Evolutionary conservation across 768 basidiomycete species (phyloP), one percentile per base, ranked within the genome.

Genomic region (Amanita pallidorosea): DNA sequence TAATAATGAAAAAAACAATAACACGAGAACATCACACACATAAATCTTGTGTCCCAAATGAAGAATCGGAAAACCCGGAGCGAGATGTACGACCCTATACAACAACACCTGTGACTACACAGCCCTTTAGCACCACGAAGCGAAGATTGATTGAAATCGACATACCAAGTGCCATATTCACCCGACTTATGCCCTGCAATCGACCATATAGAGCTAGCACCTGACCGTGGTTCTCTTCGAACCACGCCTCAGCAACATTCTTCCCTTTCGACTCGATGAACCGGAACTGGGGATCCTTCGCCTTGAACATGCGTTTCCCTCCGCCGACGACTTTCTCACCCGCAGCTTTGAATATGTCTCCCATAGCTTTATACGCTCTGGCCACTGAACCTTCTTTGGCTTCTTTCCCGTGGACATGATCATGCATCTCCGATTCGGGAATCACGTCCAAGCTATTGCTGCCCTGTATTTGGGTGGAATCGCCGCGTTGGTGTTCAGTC

Each of bases 121-220:
- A 38, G 6, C 13, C 6, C 36, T 8, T 35, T 12, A 47, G 15
- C 7, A 20, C 13, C 11, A 18, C 38, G 8, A 17, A 29, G n/a
- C n/a, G 4, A 33, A 23, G 15, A 7, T 11, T 5, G 7, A 4
- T 11, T 33, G 42, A 20, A 29, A n/a, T 31, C 5, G 9, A 51
- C 50, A n/a, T 36, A 51, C 50, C 50, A 35, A 51, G 33, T 29
- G 45, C 33, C 23, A 51, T 4, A 25, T 45, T 41, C 11, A 36
- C 50, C 34, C 22, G 17, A 6, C 43, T 51, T 1, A 51, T 20
- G 13, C 34, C 33, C 40, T 13, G 33, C 18, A 18, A 15, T 7
- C 22, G 13, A 12, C 34, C 41, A 36, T 51, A 51, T 4, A 51
- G 9, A 18, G 29, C 29, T 11, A 44, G 18, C 5, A 51, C 34